Conservation (phyloP, 2,329 filamentous ascomycete species). For the Phialemoniopsis sp. region DNA sequence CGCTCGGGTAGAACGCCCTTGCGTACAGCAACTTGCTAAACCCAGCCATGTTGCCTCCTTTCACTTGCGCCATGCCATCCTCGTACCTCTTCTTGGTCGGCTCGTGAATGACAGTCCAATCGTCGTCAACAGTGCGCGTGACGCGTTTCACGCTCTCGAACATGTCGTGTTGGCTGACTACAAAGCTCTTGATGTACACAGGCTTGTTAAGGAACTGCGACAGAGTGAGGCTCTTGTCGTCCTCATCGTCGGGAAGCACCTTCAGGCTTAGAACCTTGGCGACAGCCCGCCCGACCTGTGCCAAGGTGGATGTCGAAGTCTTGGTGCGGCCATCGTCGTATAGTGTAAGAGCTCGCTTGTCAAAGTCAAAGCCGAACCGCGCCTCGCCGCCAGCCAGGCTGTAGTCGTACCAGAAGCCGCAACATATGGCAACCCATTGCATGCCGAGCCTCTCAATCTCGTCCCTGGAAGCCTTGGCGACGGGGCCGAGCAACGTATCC, state of each 20-base stretch:
- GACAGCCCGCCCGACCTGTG: constrained; percentile 49
- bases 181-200: constrained; percentile 52
- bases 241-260: constrained; percentile 31
- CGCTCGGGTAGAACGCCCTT: constrained; percentile 45
- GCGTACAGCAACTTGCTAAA: constrained; percentile 50
- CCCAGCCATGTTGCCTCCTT: constrained; percentile 36
- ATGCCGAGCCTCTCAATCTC: constrained; percentile 33
- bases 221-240: constrained; percentile 26
- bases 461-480: constrained; percentile 18
- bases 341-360: constrained; percentile 32
- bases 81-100: constrained; percentile 38
- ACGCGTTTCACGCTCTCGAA: constrained; percentile 54
- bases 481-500: constrained; percentile 21
- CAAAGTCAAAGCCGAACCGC: constrained; percentile 45
- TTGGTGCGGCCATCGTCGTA: constrained; percentile 52
- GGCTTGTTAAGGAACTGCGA: constrained; percentile 32
- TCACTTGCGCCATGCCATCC: constrained; percentile 39
- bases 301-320: constrained; percentile 54
- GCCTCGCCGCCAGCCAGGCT: constrained; percentile 28
- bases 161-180: constrained; percentile 58
- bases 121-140: constrained; percentile 45
- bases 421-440: constrained; percentile 39
- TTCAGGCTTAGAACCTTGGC: constrained; percentile 41
- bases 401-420: constrained; percentile 51
- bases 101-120: constrained; percentile 54